phyloP scores from a whole-genome alignment of 2,329 filamentous ascomycete genomes.

The Alternaria burnsii region DNA sequence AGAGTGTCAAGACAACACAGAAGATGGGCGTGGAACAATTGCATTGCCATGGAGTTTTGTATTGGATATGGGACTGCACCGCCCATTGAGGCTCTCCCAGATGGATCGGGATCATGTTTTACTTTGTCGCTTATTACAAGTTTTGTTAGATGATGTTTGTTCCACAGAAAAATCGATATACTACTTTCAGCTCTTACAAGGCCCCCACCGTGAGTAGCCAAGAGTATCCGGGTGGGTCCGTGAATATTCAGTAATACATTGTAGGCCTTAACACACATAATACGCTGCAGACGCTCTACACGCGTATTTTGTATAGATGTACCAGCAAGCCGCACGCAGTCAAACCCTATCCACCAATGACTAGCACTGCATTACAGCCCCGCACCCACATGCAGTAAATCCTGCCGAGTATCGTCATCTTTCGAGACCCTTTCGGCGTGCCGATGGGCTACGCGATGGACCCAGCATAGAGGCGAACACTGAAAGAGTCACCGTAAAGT shows the following conservation, averaged over 20 bases:
- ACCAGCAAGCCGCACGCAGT: neutral
- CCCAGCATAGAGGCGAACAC: neutral
- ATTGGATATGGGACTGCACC: conserved; percentile 5
- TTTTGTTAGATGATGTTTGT: neutral
- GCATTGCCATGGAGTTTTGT: neutral
- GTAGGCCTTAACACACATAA: neutral
- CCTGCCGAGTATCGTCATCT: conserved; percentile 10
- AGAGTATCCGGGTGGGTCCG: neutral
- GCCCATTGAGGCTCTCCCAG: conserved; percentile 18
- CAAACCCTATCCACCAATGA: conserved; percentile 10
- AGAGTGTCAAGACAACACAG: neutral
- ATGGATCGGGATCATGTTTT: conserved; percentile 1
- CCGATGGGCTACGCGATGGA: neutral
- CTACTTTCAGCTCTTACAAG: neutral
- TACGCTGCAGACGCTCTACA: neutral
- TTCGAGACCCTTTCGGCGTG: neutral
- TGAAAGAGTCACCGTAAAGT: neutral
- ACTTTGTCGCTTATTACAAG: neutral
- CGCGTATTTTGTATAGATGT: neutral
- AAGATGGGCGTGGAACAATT: neutral
- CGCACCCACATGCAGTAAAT: conserved; percentile 7
- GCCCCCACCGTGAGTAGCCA: neutral
- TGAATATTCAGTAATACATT: neutral
- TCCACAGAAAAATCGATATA: neutral
- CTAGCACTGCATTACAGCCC: conserved; percentile 11